Percentiles rank a stretch among this genome's conserved stretches.
Evolutionary conservation across 1,284 basidiomycete species (phyloP).

Genomic region (Microbotryum intermedium): DNA sequence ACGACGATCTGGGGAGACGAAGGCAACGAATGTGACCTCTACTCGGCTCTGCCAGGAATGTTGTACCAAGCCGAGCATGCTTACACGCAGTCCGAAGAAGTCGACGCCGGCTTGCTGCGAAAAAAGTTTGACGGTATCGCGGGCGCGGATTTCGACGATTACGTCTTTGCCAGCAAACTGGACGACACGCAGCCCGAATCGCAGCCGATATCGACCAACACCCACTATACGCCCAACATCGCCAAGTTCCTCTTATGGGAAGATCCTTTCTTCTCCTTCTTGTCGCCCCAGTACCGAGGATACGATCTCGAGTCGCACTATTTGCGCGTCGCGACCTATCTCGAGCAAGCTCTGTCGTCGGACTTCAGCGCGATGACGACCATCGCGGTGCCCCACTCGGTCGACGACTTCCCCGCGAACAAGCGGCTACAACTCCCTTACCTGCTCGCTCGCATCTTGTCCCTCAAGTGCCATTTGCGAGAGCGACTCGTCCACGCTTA

Average conservation of each 20-base stretch:
- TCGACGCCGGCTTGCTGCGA: conserved; percentile 33
- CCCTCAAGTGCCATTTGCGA: conserved; percentile 33
- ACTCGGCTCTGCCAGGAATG: conserved; percentile 32
- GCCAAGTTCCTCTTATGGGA: conserved; percentile 41
- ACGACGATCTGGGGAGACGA: conserved; percentile 43
- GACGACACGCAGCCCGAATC: conserved; percentile 36
- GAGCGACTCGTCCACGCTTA: conserved; percentile 32
- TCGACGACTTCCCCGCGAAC: conserved; percentile 30
- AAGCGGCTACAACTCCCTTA: conserved; percentile 28
- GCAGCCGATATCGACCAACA: conserved; percentile 29
- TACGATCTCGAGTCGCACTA: conserved; percentile 35
- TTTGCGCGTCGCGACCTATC: conserved; percentile 25
- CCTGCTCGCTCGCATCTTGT: conserved; percentile 32
- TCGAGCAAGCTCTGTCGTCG: conserved; percentile 29
- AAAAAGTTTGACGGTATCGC: conserved; percentile 36
- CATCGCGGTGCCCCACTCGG: conserved; percentile 24
- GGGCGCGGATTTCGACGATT: conserved; percentile 39
- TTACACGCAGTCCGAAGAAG: conserved; percentile 31
- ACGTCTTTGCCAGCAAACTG: conserved; percentile 38
- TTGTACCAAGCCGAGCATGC: conserved; percentile 39
- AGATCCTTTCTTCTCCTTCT: conserved; percentile 35
- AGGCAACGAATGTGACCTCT: conserved; percentile 38
- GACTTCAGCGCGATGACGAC: conserved; percentile 22
- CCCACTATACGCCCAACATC: conserved; percentile 38
- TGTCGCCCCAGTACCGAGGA: conserved; percentile 33